Evolutionary conservation across 73 alveolate species (phyloP).

Genomic region (Paramecium bursaria): DNA sequence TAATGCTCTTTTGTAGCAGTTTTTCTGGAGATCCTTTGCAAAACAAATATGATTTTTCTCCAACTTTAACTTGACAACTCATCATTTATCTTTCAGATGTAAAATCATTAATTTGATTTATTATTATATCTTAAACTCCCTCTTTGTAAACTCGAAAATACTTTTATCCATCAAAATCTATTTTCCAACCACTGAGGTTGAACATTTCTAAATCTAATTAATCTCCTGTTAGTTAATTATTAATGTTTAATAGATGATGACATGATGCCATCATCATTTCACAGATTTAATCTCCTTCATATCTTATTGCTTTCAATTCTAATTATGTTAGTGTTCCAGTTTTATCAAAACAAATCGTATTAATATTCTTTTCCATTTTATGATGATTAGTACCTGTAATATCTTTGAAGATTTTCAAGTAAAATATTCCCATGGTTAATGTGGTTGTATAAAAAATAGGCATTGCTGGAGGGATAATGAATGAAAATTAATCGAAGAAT

Average conservation of each 20-base stretch:
- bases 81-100: constrained; percentile 72
- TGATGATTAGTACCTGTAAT: constrained; percentile 45
- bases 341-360: constrained; percentile 81
- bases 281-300: not conserved
- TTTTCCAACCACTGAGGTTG: constrained; percentile 34
- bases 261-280: constrained; percentile 46
- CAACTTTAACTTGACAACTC: constrained; percentile 71
- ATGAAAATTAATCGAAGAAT: constrained; percentile 57
- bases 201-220: constrained; percentile 46
- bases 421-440: constrained; percentile 8
- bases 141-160: not conserved
- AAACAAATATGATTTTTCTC: constrained; percentile 69
- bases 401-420: constrained; percentile 19
- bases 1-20: constrained; percentile 69
- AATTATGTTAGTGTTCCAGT: constrained; percentile 79
- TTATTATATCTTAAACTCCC: not conserved
- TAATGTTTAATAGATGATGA: constrained; percentile 25
- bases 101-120: constrained; percentile 75
- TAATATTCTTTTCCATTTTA: constrained; percentile 73
- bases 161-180: not conserved
- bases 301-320: constrained; percentile 20
- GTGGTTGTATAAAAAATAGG: constrained; percentile 60
- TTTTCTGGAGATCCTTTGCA: constrained; percentile 95
- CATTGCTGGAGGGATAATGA: constrained; percentile 63
- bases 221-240: constrained; percentile 30